Evolutionary conservation across 768 basidiomycete genomes (phyloP), one percentile per base, ranked within the genome.

Genomic region (Lactarius tabidus): DNA sequence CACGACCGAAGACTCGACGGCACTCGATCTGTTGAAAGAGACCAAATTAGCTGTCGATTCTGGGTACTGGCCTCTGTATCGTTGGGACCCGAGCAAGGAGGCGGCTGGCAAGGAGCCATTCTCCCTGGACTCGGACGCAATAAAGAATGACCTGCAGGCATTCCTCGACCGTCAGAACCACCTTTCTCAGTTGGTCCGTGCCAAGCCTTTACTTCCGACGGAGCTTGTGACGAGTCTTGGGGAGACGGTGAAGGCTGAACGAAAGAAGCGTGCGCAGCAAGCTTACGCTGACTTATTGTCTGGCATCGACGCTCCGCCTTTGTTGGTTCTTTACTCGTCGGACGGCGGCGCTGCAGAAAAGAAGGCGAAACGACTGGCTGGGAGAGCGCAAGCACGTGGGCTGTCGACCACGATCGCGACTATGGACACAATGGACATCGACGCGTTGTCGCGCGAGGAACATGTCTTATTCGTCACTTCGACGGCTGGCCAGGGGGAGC

Each of bases 141-240:
- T 99, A 77, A 98, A 98, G 83, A 89, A 92, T 66, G 96, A 97
- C 71, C 80, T 99, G 26, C 86, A 88, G 74, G 82, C 88, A 70
- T 99, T 98, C 85, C 87, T 99, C 66, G 96, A 98, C 74, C 83
- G 95, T 54, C 91, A 98, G 76, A 98, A 96, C 75, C 96, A 98
- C 73, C 84, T 98, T 58, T 96, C 95, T 1, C 95, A 98, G 76
- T 88, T 99, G 67, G 86, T 90, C 45, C 87, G 86, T 17, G 85
- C 90, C 4, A 86, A 84, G 57, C 95, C 95, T 52, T 80, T 89
- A 74, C 78, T 98, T 60, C 91, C 94, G 4, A 75, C 86, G 1
- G 92, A 93, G 72, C 78, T 98, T 48, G 91, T 95, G 62, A 83
- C 86, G 69, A 93, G 87, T 70, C 78, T 93, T 31, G 96, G 97